Percentiles rank a stretch among this genome's conserved stretches.
phyloP scores from a whole-genome alignment of 179 eudicot genomes.

The Silene noctiflora region DNA sequence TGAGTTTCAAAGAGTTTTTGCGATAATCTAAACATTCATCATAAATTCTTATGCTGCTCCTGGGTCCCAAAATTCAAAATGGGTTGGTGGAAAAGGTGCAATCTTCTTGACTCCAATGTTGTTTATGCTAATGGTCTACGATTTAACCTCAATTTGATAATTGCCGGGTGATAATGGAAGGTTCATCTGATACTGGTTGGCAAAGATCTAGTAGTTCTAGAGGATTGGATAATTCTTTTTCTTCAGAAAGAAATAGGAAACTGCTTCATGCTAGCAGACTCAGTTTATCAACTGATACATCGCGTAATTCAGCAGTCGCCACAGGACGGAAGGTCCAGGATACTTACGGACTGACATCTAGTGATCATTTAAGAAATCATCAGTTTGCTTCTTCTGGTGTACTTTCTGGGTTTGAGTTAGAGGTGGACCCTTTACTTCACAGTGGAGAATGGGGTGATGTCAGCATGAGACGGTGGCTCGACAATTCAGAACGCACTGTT shows the following conservation, averaged over 20 bases:
- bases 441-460: slow-evolving; percentile 57
- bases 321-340: slow-evolving; percentile 37
- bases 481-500: slow-evolving; percentile 62
- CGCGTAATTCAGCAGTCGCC: slow-evolving; percentile 38
- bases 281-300: slow-evolving; percentile 48
- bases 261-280: slow-evolving; percentile 34
- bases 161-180: slow-evolving; percentile 63
- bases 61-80: slow-evolving; percentile 3
- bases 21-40: not conserved
- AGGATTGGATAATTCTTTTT: slow-evolving; percentile 49
- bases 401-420: slow-evolving; percentile 36
- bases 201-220: slow-evolving; percentile 52
- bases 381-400: slow-evolving; percentile 35
- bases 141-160: slow-evolving; percentile 23
- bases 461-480: slow-evolving; percentile 89
- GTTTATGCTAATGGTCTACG: slow-evolving; percentile 12
- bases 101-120: slow-evolving; percentile 21
- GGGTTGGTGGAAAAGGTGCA: slow-evolving; percentile 22
- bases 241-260: slow-evolving; percentile 49
- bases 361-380: slow-evolving; percentile 36
- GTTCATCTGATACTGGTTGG: slow-evolving; percentile 71
- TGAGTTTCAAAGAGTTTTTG: not conserved
- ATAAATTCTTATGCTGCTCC: not conserved
- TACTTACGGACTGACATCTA: slow-evolving; percentile 33
- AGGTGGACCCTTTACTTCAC: slow-evolving; percentile 42